Evolutionary conservation across 305 asterid species (phyloP).

Genomic region (Fraxinus floribunda): DNA sequence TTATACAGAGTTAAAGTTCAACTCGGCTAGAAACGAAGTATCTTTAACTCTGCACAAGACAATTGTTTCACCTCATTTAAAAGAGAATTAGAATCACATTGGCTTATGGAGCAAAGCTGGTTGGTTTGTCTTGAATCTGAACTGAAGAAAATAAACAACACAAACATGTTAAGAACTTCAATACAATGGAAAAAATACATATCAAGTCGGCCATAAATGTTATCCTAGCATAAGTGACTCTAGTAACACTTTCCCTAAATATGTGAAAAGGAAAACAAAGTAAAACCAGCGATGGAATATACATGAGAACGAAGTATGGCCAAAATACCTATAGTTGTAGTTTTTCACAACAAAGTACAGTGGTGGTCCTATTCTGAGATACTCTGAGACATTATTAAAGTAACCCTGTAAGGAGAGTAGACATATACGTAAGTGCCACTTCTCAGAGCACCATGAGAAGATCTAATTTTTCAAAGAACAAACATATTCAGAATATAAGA

Average conservation of each 20-base stretch:
- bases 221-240: not conserved
- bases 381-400: conserved; percentile 67
- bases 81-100: conserved; percentile 88
- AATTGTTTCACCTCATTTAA: conserved; percentile 71
- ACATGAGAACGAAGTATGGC: not conserved
- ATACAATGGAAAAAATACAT: not conserved
- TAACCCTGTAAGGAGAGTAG: conserved; percentile 65
- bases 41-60: not conserved
- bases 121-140: conserved; percentile 88
- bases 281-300: not conserved
- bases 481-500: conserved; percentile 25
- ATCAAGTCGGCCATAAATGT: not conserved
- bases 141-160: conserved; percentile 48
- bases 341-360: conserved; percentile 87
- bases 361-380: conserved; percentile 96
- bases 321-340: conserved; percentile 76
- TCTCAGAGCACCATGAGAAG: not conserved
- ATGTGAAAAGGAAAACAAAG: not conserved
- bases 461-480: not conserved
- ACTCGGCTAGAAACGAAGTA: not conserved
- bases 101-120: conserved; percentile 92
- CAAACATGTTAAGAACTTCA: conserved; percentile 22
- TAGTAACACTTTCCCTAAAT: not conserved
- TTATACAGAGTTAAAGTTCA: not conserved
- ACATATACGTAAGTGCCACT: conserved; percentile 21